Base-by-base conservation (phyloP, 2,329 filamentous ascomycete genomes). In the Aspergillus quadrilineatus region DNA sequence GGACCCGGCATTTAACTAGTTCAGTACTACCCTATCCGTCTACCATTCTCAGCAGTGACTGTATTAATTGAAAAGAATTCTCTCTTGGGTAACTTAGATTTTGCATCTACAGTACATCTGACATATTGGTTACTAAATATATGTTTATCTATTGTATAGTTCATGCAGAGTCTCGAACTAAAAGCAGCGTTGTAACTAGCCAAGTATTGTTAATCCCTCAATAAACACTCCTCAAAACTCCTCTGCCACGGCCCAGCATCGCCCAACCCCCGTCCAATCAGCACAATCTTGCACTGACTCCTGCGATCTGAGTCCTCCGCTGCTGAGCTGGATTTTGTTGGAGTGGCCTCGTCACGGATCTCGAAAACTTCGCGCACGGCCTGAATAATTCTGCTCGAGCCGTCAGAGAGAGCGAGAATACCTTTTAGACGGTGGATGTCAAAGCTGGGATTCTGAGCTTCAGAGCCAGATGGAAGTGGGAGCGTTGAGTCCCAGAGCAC, bases 341-440 rank as follows among this genome's bases (percentile, higher is more conserved):
- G 57, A 60, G n/a, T 65, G 12, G 15, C 15, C 29, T 67, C 64
- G 63, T 96, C 91, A 26, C 90, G 84, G 26, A 97, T 89, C 67
- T 99, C 94, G 72, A 97, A 99, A 14, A 97, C 83, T 65, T 97
- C 93, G 52, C 93, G 80, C 1, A 99, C 94, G 1, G 92, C 94
- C 72, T 99, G 94, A 6, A 97, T 80, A 61, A 97, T 85, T 69
- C 90, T 89, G 43, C 85, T 77, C 0, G 79, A 77, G 1, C 90
- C 90, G 37, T 75, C 69, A 53, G 87, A 80, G 15, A 93, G 78
- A 0, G 83, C 78, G 6, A 97, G 73, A 2, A 90, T 85, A 0
- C 92, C 93, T 71, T 99, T 99, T 36, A 91, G 78, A 10, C 94
- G 85, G 69, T 99, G 93, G 22, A 97, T 87, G 66, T 97, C 92